A percentile compares a stretch with the other conserved stretches of the same genome.
These are phyloP conservation scores for Coriaria nepalensis DNA, from an alignment of 306 rosid genomes.

Conservation along the genomic window DNA sequence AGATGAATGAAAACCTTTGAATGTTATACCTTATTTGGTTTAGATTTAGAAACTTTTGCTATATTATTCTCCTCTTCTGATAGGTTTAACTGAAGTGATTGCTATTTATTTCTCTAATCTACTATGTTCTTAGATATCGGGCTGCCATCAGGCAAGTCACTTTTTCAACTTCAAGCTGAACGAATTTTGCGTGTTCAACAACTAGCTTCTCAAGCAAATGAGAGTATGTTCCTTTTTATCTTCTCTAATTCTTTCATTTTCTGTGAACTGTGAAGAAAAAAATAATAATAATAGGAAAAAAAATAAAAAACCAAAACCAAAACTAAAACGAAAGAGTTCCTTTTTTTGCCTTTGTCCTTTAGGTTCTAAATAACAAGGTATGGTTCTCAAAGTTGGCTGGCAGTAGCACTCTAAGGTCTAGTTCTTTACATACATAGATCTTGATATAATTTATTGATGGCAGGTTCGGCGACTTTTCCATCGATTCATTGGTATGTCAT, in stretches of 20 bases:
- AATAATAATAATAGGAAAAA: too few relatives aligned
- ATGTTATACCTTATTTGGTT: too few relatives aligned
- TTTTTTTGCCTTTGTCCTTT: not conserved
- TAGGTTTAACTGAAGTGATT: not conserved
- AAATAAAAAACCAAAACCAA: too few relatives aligned
- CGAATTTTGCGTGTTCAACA: slow-evolving; percentile 79
- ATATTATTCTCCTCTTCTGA: not conserved
- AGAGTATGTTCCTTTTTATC: slow-evolving; percentile 29
- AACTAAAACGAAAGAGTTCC: too few relatives aligned
- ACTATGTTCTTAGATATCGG: slow-evolving; percentile 54
- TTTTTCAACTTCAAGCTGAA: slow-evolving; percentile 98
- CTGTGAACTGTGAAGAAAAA: too few relatives aligned
- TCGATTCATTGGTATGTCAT: slow-evolving; percentile 91
- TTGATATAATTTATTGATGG: slow-evolving; percentile 12
- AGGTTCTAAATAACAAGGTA: not conserved
- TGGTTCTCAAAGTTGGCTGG: not conserved
- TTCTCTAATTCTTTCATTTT: not conserved
- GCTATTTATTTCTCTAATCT: slow-evolving; percentile 7
- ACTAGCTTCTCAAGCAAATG: slow-evolving; percentile 75
- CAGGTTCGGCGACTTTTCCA: slow-evolving; percentile 51
- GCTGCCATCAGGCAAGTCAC: slow-evolving; percentile 97
- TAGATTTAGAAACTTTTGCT: not conserved
- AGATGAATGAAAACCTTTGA: too few relatives aligned
- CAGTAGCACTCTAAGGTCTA: too few relatives aligned
- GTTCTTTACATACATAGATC: not conserved